phyloP scores from a whole-genome alignment of 495 filamentous ascomycete species.

The Clavariopsis aquatica region DNA sequence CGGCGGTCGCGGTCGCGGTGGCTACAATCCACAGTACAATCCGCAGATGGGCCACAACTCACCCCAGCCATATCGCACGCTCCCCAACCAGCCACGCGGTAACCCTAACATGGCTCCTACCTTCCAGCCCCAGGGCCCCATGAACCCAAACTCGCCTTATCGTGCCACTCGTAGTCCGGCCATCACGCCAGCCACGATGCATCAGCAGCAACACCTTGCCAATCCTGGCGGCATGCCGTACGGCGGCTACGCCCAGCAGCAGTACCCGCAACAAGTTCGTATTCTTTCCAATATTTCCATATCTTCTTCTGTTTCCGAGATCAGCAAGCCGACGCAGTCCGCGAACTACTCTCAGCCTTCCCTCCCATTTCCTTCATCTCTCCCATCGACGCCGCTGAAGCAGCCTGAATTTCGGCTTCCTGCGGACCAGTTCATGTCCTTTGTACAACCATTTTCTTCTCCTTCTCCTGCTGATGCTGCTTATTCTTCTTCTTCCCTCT shows the following conservation, averaged over 20 bases:
- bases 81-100: slow-evolving; percentile 62
- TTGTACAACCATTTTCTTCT: slow-evolving; percentile 45
- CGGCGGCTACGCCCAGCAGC: slow-evolving; percentile 36
- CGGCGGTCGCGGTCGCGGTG: slow-evolving; percentile 67
- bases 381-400: background rate
- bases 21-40: slow-evolving; percentile 48
- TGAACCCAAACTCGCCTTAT: slow-evolving; percentile 62
- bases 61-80: slow-evolving; percentile 61
- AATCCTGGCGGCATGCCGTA: slow-evolving; percentile 48
- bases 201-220: slow-evolving; percentile 46
- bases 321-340: slow-evolving; percentile 1
- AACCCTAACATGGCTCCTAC: slow-evolving; percentile 63
- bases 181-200: slow-evolving; percentile 59
- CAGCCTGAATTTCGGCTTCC: slow-evolving; percentile 30
- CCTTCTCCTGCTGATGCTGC: too few relatives aligned
- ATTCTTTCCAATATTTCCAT: slow-evolving; percentile 21
- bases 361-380: background rate
- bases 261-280: slow-evolving; percentile 29
- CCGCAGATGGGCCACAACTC: slow-evolving; percentile 64
- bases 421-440: slow-evolving; percentile 42
- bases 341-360: slow-evolving; percentile 8
- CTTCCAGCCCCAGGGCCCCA: slow-evolving; percentile 61
- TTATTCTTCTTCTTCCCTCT: slow-evolving; percentile 59
- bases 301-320: slow-evolving; percentile 11
- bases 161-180: slow-evolving; percentile 74